Evolutionary conservation across 225 moss, liverwort and hornwort species (phyloP).

Genomic region (Antitrichia curtipendula): DNA sequence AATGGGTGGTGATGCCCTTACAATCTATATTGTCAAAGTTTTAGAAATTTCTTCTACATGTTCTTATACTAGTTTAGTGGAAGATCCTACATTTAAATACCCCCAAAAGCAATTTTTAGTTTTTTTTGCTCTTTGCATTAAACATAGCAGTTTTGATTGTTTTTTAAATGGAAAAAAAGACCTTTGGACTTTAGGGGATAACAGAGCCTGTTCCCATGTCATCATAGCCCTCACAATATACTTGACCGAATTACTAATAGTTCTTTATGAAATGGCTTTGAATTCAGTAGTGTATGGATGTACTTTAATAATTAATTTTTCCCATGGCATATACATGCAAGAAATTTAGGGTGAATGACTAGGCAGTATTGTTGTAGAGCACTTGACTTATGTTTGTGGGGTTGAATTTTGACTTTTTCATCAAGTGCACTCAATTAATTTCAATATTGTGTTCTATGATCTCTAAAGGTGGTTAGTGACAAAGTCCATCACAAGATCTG

Average conservation of each 20-base stretch:
- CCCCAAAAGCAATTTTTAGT: accelerated
- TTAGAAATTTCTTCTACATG: neutral
- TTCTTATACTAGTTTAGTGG: accelerated
- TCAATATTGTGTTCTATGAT: neutral
- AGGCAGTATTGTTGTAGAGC: too few relatives aligned
- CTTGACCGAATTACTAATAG: neutral
- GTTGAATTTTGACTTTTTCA: neutral
- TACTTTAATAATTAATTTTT: neutral
- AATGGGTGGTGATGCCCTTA: too few relatives aligned
- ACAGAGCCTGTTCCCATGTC: neutral
- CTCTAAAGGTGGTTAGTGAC: neutral
- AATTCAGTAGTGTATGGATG: neutral
- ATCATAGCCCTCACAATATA: too few relatives aligned
- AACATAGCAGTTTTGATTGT: neutral
- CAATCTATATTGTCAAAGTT: accelerated
- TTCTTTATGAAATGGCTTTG: neutral
- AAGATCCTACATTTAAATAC: neutral
- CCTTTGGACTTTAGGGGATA: accelerated
- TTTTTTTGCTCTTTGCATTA: neutral
- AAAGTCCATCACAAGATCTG: neutral
- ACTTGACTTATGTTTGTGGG: neutral
- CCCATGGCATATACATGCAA: neutral
- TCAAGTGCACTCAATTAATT: neutral
- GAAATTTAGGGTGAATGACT: too few relatives aligned
- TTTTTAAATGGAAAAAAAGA: neutral